Evolutionary conservation across 208 protist genomes (phyloP), one percentile per base, ranked within the genome.

Genomic region (Acanthamoeba lenticulata): DNA sequence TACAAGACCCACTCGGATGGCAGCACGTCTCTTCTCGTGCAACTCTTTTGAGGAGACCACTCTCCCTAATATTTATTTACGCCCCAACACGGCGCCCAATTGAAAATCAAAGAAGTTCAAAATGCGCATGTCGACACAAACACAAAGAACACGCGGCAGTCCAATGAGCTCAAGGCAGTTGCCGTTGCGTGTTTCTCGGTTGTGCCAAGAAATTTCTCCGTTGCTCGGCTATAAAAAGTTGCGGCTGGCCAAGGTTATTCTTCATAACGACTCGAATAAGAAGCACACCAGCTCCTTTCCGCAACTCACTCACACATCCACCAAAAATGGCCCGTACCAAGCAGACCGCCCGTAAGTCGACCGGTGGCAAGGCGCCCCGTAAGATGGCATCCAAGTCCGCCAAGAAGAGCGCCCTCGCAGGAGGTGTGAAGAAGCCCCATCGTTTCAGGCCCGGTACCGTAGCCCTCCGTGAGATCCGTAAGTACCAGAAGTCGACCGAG

Each of bases 401-500:
- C 83, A 69, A 69, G 52, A 99, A 99, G 98, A 98, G 97, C 47
- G 97, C 98, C 24, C 94, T 89, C 45, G 81, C 95, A 44, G 96
- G 97, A 90, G 98, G 98, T 44, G 95, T 99, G 27, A 99, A 99
- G 98, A 99, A 99, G 95, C 97, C 98, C 45, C 99, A 99, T 94
- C 97, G 99, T 94, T 99, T 99, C 98, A 97, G 99, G 94, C 99
- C 99, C 21, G 99, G 99, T 86, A 99, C 99, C 55, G 99, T 99
- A 11, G 99, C 99, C 15, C 97, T 99, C 62, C 98, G 99, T 91
- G 99, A 99, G 97, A 99, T 99, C 94, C 98, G 99, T 90, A 98
- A 98, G 65, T 99, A 99, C 97, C 99, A 99, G 97, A 99, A 99
- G 96, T 98, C 97, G 69, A 99, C 99, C 21, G 98, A 99, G 72